Evolutionary conservation across 1,284 basidiomycete species (phyloP).

Genomic region (Gymnopus androsaceus): DNA sequence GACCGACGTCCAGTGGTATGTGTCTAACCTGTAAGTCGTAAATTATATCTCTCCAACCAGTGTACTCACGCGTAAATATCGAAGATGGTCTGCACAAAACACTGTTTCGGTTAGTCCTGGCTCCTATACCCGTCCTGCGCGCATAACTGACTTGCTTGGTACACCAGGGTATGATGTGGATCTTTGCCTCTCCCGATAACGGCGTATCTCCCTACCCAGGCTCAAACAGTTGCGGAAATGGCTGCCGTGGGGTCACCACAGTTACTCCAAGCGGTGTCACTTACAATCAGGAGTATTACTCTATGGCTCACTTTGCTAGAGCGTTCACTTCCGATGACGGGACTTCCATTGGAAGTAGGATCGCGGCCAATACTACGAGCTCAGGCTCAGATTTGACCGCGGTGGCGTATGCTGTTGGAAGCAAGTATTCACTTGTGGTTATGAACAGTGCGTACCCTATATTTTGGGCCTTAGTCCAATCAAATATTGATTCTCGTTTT

Average conservation of each 20-base stretch:
- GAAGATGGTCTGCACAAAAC: slow-evolving; percentile 11
- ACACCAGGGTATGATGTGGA: slow-evolving; percentile 51
- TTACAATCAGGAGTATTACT: slow-evolving; percentile 15
- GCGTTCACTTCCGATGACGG: slow-evolving; percentile 13
- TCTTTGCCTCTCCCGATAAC: slow-evolving; percentile 47
- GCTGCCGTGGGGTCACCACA: slow-evolving; percentile 7
- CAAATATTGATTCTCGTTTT: not conserved
- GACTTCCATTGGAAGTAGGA: slow-evolving; percentile 4
- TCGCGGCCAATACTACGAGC: slow-evolving; percentile 4
- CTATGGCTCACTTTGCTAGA: slow-evolving; percentile 15
- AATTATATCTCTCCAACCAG: slow-evolving; percentile 32
- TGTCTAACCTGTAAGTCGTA: slow-evolving; percentile 53
- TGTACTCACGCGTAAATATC: not conserved
- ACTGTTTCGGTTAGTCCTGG: not conserved
- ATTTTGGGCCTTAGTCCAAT: not conserved
- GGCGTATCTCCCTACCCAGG: slow-evolving; percentile 52
- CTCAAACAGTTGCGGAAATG: slow-evolving; percentile 34
- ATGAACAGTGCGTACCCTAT: slow-evolving; percentile 9
- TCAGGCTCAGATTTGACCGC: not conserved
- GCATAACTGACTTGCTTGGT: not conserved
- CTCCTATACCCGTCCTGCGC: not conserved
- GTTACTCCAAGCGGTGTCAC: slow-evolving; percentile 4
- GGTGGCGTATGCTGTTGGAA: slow-evolving; percentile 5
- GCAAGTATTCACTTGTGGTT: slow-evolving; percentile 13
- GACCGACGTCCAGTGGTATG: slow-evolving; percentile 61